phyloP scores from a whole-genome alignment of 164 flowering plant species.

The Berberis thunbergii region DNA sequence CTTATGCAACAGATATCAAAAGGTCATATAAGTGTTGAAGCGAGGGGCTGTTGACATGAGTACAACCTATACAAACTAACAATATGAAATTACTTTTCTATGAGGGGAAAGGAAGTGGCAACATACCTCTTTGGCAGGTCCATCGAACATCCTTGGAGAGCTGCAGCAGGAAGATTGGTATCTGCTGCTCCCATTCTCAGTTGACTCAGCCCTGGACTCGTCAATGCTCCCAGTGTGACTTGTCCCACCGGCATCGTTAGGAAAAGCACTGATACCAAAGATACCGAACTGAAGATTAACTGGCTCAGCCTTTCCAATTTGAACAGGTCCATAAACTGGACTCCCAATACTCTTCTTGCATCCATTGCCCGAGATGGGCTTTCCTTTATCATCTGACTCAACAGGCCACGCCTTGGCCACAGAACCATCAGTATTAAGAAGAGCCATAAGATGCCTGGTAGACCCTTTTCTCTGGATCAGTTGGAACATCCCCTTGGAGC shows the following conservation, averaged over 20 bases:
- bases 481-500: constrained; percentile 84
- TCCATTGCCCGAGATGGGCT: constrained; percentile 23
- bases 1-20: too few relatives aligned
- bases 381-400: constrained; percentile 41
- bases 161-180: constrained; percentile 81
- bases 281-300: constrained; percentile 82
- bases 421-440: constrained; percentile 74
- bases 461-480: constrained; percentile 84
- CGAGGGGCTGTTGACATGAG: too few relatives aligned
- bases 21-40: too few relatives aligned
- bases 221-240: constrained; percentile 77
- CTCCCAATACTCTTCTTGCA: constrained; percentile 34
- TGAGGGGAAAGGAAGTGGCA: too few relatives aligned
- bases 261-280: constrained; percentile 83
- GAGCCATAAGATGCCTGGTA: constrained; percentile 75
- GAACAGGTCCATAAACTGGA: constrained; percentile 64
- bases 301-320: constrained; percentile 64
- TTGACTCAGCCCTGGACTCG: constrained; percentile 50
- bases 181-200: constrained; percentile 54
- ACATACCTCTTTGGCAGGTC: constrained; percentile 69
- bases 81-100: too few relatives aligned
- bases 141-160: constrained; percentile 76
- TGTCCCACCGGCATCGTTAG: constrained; percentile 63
- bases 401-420: constrained; percentile 92
- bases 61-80: too few relatives aligned